Evolutionary conservation across 371 early-diverging fungal species (phyloP), one percentile per base, ranked within the genome.

Genomic region (Mortierella sp.): DNA sequence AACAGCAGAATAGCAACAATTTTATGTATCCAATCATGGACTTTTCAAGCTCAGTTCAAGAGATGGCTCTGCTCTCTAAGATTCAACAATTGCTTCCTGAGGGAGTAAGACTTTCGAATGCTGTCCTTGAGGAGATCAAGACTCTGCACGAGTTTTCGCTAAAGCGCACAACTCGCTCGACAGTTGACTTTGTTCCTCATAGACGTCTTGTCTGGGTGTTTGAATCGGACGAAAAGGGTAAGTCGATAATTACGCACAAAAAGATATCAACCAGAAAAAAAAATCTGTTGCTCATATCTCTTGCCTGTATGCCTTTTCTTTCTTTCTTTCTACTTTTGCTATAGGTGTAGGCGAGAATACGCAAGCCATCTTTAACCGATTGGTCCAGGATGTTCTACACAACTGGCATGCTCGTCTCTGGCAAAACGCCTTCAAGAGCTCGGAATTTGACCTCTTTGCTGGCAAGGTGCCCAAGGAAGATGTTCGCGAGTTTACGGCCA

Each of bases 201-300:
- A 90, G 91, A 63, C 88, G 90, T 18, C 50, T 91, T 52, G 72
- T 87, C n/a, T 92, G 92, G 92, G 74, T 84, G 37, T 83, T 90
- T 59, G 90, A 91, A 48, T 66, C 74, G 1, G 81, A 72, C 29
- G 26, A 62, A 12, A 74, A 82, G 59, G 82, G 83, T 83, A 63
- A 55, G 23, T 26, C 50, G n/a, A n/a, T n/a, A 60, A 7, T 58
- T 11, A 0, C 19, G 37, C 16, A 29, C 11, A 12, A 14, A 21
- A 37, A 53, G n/a, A n/a, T n/a, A n/a, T n/a, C n/a, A n/a, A n/a
- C n/a, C n/a, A n/a, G n/a, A 16, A 44, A n/a, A 29, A 2, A 4
- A 11, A 3, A 15, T 43, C 14, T 60, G 23, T 16, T 18, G 2
- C 7, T 19, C 56, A 30, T 16, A 1, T 25, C 29, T 37, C 0